Evolutionary conservation across 2,329 filamentous ascomycete species (phyloP).

Genomic region (Colletotrichum trifolii): DNA sequence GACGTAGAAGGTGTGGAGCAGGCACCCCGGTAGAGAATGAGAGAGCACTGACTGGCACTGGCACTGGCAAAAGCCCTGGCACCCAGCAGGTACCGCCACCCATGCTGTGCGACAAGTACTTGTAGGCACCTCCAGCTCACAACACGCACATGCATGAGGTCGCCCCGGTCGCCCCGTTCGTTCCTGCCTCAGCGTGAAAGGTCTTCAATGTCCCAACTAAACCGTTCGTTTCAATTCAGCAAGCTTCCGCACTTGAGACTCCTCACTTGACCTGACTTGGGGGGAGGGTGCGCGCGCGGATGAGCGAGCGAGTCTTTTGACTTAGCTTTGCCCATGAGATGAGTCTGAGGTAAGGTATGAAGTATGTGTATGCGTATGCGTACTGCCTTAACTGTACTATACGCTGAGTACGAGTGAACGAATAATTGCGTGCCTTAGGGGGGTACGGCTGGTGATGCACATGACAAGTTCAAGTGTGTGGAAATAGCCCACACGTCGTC

Average conservation of each 20-base stretch:
- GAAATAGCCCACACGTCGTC: too few relatives aligned
- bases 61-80: background rate
- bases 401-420: too few relatives aligned
- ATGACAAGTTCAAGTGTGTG: too few relatives aligned
- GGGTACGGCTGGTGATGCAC: too few relatives aligned
- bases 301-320: slow-evolving; percentile 6
- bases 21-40: background rate
- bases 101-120: too few relatives aligned
- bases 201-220: slow-evolving; percentile 31
- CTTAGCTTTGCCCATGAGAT: background rate
- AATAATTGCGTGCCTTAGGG: too few relatives aligned
- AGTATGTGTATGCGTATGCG: slow-evolving; percentile 6
- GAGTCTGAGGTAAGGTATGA: background rate
- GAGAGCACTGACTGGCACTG: slow-evolving; percentile 15
- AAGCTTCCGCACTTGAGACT: slow-evolving; percentile 31
- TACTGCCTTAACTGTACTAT: too few relatives aligned
- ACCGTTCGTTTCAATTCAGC: slow-evolving; percentile 36
- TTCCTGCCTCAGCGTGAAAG: slow-evolving; percentile 34
- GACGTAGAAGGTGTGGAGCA: slow-evolving; percentile 18
- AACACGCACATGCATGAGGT: background rate
- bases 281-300: slow-evolving; percentile 32
- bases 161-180: slow-evolving; percentile 21
- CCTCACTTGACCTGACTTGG: slow-evolving; percentile 36
- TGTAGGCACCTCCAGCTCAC: too few relatives aligned
- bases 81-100: background rate